Evolutionary conservation across 129 eudicot species (phyloP).

Genomic region (Heracleum sosnowskyi): DNA sequence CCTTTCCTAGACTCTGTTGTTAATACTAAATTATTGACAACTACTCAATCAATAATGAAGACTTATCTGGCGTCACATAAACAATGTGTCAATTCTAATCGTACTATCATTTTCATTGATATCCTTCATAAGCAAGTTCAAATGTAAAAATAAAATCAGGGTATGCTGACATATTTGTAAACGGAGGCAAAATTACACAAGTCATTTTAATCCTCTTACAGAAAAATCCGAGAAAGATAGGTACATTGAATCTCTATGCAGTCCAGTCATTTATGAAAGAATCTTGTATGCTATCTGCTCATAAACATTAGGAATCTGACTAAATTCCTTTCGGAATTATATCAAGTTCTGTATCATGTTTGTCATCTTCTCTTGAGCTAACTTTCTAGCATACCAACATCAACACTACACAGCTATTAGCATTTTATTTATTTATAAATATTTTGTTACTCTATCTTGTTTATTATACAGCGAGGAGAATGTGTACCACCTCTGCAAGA

Average conservation of each 20-base stretch:
- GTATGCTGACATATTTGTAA: background rate
- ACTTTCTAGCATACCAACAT: background rate
- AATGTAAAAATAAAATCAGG: background rate
- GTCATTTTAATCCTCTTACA: background rate
- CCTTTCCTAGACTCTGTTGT: background rate
- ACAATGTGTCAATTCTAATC: background rate
- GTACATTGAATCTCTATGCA: background rate
- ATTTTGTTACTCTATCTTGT: background rate
- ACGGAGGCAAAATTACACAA: background rate
- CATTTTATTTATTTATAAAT: background rate
- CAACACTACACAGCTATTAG: background rate
- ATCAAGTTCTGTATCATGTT: background rate
- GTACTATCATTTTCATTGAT: background rate
- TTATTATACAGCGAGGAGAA: conserved; percentile 74
- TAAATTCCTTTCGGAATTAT: background rate
- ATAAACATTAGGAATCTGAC: background rate
- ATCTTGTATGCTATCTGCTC: background rate
- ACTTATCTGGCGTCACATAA: background rate
- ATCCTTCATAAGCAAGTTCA: background rate
- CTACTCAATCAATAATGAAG: background rate
- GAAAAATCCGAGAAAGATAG: background rate
- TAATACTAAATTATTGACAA: background rate
- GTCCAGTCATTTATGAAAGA: background rate
- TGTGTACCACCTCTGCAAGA: conserved; percentile 82
- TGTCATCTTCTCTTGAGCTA: background rate